These are phyloP conservation scores for Selaginella tamariscina DNA, from an alignment of 75 land plant genomes.

Conservation along the genomic window DNA sequence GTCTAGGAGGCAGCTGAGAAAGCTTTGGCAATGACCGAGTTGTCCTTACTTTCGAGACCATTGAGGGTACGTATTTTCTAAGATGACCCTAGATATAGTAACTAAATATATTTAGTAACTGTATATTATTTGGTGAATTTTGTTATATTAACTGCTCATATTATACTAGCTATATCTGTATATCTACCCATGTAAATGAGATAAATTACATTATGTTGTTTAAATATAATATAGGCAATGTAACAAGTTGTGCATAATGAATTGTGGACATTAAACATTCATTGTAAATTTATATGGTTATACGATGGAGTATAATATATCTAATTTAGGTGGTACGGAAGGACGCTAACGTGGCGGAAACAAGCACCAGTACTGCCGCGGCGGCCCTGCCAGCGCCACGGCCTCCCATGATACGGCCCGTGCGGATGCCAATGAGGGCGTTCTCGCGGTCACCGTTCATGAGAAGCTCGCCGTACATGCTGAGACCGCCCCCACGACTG, in stretches of 20 bases:
- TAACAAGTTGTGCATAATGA: too few relatives aligned
- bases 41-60: slow-evolving; percentile 74
- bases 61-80: slow-evolving; percentile 47
- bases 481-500: slow-evolving; percentile 15
- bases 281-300: background rate
- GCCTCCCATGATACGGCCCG: slow-evolving; percentile 12
- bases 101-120: too few relatives aligned
- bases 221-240: too few relatives aligned
- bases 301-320: too few relatives aligned
- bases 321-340: background rate
- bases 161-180: too few relatives aligned
- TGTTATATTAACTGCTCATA: too few relatives aligned
- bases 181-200: too few relatives aligned
- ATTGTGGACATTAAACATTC: background rate
- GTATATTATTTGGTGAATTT: too few relatives aligned
- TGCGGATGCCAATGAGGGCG: slow-evolving; percentile 8
- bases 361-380: background rate
- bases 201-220: too few relatives aligned
- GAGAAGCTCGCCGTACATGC: slow-evolving; percentile 17
- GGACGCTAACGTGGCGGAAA: background rate
- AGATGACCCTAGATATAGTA: too few relatives aligned
- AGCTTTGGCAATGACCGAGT: slow-evolving; percentile 60
- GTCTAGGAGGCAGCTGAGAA: slow-evolving; percentile 58
- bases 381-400: slow-evolving; percentile 7
- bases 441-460: slow-evolving; percentile 15